Evolutionary conservation across 2,329 filamentous ascomycete species (phyloP), one percentile per base, ranked within the genome.

Genomic region (Scedosporium boydii): DNA sequence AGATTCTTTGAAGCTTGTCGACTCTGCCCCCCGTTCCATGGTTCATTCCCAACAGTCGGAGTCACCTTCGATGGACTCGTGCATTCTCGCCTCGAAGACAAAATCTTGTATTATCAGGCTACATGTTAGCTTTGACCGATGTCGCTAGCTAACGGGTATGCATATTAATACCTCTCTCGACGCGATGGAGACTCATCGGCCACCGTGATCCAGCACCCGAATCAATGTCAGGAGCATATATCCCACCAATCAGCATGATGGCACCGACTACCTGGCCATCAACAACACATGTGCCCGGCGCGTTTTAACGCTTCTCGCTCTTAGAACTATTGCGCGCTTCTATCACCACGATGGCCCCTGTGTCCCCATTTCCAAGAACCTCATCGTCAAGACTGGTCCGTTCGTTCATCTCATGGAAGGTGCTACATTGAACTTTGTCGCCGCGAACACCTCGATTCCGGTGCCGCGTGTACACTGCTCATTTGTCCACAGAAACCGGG

Each of bases 401-500:
- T 63, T 53, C 4, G 61, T 65, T 16, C 67, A 69, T 23, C 51
- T 56, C 23, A 56, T n/a, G 21, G 51, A 56, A 56, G 51, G 9
- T 27, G 23, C 51, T 10, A 56, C 51, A 1, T 21, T 56, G 51
- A 16, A 29, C n/a, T 56, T 56, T 29, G 51, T 56, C 51, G 51
- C 51, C n/a, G 12, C 21, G 5, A 56, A 56, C 51, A 56, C 51
- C 21, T 56, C 51, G 6, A 27, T 56, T 56, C 51, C 51, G 6
- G 51, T 56, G 51, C 51, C 51, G 21, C 21, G 26, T 16, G 51
- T 56, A 16, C 14, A 56, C 21, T 56, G 51, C 21, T 23, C 64
- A 64, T 82, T 82, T 59, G 61, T 70, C 1, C 69, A 74, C 61
- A 71, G 73, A 9, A 72, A 72, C 18, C 65, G 65, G 3, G 70